Evolutionary conservation across 202 grass and related monocot species (phyloP).

Genomic region (Thinopyrum obtusiflorum): DNA sequence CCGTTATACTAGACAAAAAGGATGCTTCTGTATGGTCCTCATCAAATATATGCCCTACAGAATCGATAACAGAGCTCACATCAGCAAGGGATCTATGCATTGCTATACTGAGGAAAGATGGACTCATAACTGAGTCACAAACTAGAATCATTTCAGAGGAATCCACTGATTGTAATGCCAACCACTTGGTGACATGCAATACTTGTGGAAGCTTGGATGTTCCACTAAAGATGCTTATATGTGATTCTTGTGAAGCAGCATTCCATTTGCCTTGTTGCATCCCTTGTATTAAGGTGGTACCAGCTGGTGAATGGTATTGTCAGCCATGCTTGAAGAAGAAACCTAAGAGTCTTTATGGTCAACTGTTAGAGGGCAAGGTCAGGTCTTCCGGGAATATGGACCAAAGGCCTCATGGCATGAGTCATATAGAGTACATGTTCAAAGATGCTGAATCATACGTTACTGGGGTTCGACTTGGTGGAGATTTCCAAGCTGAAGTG

Average conservation of each 20-base stretch:
- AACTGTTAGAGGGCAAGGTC: constrained; percentile 29
- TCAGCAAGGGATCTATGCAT: constrained; percentile 84
- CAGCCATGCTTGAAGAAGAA: constrained; percentile 57
- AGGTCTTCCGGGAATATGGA: constrained; percentile 36
- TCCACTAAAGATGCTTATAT: constrained; percentile 78
- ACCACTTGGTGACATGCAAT: constrained; percentile 61
- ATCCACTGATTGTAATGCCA: constrained; percentile 40
- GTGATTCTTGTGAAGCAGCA: constrained; percentile 83
- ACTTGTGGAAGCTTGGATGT: constrained; percentile 52
- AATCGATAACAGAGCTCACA: constrained; percentile 33
- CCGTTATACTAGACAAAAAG: constrained; percentile 32
- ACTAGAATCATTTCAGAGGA: constrained; percentile 24
- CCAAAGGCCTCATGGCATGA: constrained; percentile 39
- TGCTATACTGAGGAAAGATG: constrained; percentile 56
- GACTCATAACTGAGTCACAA: constrained; percentile 43
- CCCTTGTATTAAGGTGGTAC: constrained; percentile 42
- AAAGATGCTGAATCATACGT: constrained; percentile 65
- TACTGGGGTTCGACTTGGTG: constrained; percentile 63
- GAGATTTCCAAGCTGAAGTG: constrained; percentile 80
- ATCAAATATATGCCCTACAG: constrained; percentile 35
- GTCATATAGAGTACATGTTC: constrained; percentile 72
- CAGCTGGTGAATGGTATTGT: constrained; percentile 73
- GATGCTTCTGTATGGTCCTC: constrained; percentile 51
- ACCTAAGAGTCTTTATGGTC: constrained; percentile 43
- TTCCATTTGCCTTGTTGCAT: constrained; percentile 82